A percentile compares a stretch with the other conserved stretches of the same genome.
phyloP scores from a whole-genome alignment of 495 filamentous ascomycete species.

The Penicillium lividum region DNA sequence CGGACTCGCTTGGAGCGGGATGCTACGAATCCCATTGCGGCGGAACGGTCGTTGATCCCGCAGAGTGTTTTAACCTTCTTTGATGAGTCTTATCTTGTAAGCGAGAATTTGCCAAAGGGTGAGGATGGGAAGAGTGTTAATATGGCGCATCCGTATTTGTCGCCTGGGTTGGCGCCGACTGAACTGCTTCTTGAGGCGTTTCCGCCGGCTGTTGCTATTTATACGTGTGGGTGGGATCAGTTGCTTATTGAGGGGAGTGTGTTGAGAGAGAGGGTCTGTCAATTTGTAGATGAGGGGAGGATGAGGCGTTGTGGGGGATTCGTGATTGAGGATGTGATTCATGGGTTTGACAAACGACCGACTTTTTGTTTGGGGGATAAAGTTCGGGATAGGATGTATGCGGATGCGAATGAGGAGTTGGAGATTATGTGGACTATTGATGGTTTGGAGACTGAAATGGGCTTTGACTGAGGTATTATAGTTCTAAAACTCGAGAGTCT shows the following conservation, averaged over 20 bases:
- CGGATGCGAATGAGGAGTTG: constrained; percentile 23
- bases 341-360: constrained; percentile 34
- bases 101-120: constrained; percentile 13
- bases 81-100: constrained; percentile 21
- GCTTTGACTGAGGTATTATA: background rate
- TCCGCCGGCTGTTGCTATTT: constrained; percentile 21
- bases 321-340: constrained; percentile 23
- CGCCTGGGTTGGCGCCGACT: constrained; percentile 19
- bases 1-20: constrained; percentile 52
- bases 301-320: constrained; percentile 19
- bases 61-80: constrained; percentile 18
- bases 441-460: background rate
- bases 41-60: constrained; percentile 18
- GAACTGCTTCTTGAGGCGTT: constrained; percentile 15
- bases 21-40: constrained; percentile 20
- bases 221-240: constrained; percentile 32
- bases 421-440: constrained; percentile 21
- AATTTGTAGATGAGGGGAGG: constrained; percentile 13
- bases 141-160: constrained; percentile 26
- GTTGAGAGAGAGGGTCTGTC: constrained; percentile 23
- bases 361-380: constrained; percentile 20
- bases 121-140: constrained; percentile 14
- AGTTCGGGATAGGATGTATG: constrained; percentile 21
- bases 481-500: background rate
- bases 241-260: constrained; percentile 26